phyloP scores from a whole-genome alignment of 306 rosid species.

The Chamaecrista fasciculata region DNA sequence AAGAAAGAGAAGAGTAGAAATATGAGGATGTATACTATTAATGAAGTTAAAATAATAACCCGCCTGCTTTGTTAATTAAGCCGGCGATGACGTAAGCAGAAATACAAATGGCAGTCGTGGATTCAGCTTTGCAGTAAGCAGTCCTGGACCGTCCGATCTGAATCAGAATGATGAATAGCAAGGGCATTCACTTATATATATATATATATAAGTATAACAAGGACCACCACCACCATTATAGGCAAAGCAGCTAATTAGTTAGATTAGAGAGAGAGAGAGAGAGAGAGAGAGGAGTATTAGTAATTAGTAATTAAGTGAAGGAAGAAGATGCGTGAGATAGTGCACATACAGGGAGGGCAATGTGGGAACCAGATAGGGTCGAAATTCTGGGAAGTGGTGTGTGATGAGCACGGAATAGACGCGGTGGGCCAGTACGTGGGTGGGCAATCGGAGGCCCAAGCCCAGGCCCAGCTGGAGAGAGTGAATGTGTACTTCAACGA shows the following conservation, averaged over 20 bases:
- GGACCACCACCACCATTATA: slow-evolving; percentile 2
- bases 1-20: neutral
- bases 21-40: too few species aligned
- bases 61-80: slow-evolving; percentile 15
- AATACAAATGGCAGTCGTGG: slow-evolving; percentile 35
- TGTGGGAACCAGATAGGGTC: slow-evolving; percentile 75
- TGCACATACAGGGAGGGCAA: slow-evolving; percentile 77
- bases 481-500: slow-evolving; percentile 60
- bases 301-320: too few species aligned
- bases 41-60: too few species aligned
- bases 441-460: too few species aligned
- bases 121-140: slow-evolving; percentile 2
- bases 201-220: too few species aligned
- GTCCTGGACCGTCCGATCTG: slow-evolving; percentile 31
- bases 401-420: slow-evolving; percentile 69
- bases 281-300: too few species aligned
- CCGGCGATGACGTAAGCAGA: slow-evolving; percentile 31
- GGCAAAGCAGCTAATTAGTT: too few species aligned
- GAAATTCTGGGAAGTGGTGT: slow-evolving; percentile 66
- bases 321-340: slow-evolving; percentile 77
- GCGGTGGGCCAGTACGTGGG: slow-evolving; percentile 51
- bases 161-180: neutral
- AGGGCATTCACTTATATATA: too few species aligned
- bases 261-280: too few species aligned
- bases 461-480: slow-evolving; percentile 52